These are phyloP conservation scores for Raffaelea deltoideospora DNA, from an alignment of 2,329 filamentous ascomycete species.

Conservation along the genomic window DNA sequence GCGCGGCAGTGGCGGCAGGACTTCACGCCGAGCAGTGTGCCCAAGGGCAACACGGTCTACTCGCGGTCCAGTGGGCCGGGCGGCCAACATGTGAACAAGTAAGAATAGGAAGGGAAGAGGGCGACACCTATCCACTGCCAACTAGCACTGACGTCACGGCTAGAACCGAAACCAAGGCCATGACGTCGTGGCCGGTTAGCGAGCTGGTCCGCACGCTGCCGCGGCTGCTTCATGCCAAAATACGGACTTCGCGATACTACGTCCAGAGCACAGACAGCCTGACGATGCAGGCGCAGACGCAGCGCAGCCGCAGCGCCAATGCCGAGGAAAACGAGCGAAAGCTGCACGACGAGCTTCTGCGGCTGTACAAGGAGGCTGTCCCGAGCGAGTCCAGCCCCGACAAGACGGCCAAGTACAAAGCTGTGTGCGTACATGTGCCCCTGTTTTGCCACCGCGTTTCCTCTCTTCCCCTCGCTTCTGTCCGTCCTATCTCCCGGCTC, in stretches of 20 bases:
- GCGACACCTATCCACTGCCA: neutral
- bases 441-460: neutral
- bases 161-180: constrained; percentile 46
- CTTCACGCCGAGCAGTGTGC: constrained; percentile 28
- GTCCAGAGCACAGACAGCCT: constrained; percentile 33
- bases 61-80: constrained; percentile 46
- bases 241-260: constrained; percentile 41
- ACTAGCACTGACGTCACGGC: neutral
- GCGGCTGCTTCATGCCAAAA: constrained; percentile 26
- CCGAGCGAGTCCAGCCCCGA: constrained; percentile 29
- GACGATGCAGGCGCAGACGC: constrained; percentile 38
- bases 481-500: no score
- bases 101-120: constrained; percentile 1
- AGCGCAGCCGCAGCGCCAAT: constrained; percentile 36
- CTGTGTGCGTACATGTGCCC: constrained; percentile 33
- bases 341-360: constrained; percentile 29
- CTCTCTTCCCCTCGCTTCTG: neutral
- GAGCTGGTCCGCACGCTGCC: constrained; percentile 32
- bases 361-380: constrained; percentile 30
- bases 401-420: constrained; percentile 32
- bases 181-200: constrained; percentile 32
- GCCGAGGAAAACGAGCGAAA: constrained; percentile 34
- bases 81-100: constrained; percentile 51
- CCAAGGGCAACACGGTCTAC: constrained; percentile 35
- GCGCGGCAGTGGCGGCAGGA: constrained; percentile 35